These are phyloP conservation scores for Ophioceras dolichostomum DNA, from an alignment of 2,329 filamentous ascomycete species.

Conservation along the genomic window DNA sequence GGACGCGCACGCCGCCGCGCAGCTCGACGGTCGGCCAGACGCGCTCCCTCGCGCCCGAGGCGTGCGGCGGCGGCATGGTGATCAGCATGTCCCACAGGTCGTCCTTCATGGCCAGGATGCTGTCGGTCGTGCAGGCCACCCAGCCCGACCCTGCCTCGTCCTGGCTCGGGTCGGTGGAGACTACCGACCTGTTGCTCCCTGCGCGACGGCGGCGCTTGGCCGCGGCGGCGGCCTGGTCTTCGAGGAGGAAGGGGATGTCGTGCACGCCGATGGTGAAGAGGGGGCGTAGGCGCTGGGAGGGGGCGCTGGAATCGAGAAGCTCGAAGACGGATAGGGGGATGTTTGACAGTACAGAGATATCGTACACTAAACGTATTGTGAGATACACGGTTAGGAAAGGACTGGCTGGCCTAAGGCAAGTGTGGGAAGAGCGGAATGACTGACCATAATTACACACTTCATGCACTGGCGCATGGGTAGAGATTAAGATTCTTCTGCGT, in stretches of 20 bases:
- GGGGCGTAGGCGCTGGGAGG: slow-evolving; percentile 57
- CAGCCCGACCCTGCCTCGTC: slow-evolving; percentile 43
- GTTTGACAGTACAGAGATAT: slow-evolving; percentile 84
- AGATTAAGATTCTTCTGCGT: slow-evolving; percentile 77
- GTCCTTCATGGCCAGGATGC: slow-evolving; percentile 76
- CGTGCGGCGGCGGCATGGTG: slow-evolving; percentile 57
- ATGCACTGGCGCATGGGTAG: slow-evolving; percentile 76
- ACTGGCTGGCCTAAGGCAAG: slow-evolving; percentile 2
- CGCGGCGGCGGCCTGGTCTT: slow-evolving; percentile 37
- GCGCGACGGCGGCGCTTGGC: slow-evolving; percentile 9
- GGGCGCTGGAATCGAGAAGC: slow-evolving; percentile 49
- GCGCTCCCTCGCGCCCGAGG: slow-evolving; percentile 43
- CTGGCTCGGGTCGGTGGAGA: neutral
- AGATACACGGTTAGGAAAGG: too few species aligned
- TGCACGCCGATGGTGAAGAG: slow-evolving; percentile 92
- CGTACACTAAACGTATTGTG: slow-evolving; percentile 87
- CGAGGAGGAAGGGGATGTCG: slow-evolving; percentile 70
- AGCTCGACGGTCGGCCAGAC: slow-evolving; percentile 68
- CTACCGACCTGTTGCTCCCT: too few species aligned
- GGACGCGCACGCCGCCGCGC: slow-evolving; percentile 51
- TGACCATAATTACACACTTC: slow-evolving; percentile 80
- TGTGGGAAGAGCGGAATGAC: slow-evolving; percentile 12
- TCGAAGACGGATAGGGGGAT: slow-evolving; percentile 65
- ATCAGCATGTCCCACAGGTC: slow-evolving; percentile 84
- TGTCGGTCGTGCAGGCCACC: slow-evolving; percentile 94